phyloP scores from a whole-genome alignment of 1,284 basidiomycete species.

The Apiotrichum gracile region DNA sequence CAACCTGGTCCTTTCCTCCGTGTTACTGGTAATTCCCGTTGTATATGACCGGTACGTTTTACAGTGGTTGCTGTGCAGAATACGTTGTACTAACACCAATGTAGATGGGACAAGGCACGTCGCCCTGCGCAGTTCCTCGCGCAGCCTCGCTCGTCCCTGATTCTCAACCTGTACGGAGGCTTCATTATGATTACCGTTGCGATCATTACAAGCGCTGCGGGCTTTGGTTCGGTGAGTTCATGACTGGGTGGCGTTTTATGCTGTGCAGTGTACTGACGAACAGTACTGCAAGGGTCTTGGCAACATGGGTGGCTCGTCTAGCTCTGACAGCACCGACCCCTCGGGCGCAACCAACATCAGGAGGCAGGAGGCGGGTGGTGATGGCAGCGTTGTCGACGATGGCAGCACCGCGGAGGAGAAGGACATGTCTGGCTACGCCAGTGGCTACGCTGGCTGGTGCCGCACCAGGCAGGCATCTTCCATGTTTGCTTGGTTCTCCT shows the following conservation, averaged over 20 bases:
- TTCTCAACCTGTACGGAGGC: conserved; percentile 64
- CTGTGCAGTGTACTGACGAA: no score
- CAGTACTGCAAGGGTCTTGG: conserved; percentile 71
- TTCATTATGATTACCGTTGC: conserved; percentile 64
- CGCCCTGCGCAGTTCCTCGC: conserved; percentile 69
- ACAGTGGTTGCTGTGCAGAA: neutral
- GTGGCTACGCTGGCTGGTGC: conserved; percentile 61
- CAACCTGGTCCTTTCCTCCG: conserved; percentile 63
- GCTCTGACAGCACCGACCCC: neutral
- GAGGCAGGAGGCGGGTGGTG: neutral
- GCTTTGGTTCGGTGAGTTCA: neutral
- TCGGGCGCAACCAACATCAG: neutral
- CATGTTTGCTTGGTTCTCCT: conserved; percentile 68
- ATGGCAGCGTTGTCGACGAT: neutral
- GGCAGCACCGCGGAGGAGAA: conserved; percentile 54
- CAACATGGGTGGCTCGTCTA: conserved; percentile 57
- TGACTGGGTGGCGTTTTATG: neutral
- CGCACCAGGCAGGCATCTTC: conserved; percentile 79
- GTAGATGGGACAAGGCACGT: conserved; percentile 62
- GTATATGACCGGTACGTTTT: conserved; percentile 65
- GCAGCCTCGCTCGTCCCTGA: conserved; percentile 72
- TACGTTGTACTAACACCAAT: no score
- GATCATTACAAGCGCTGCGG: conserved; percentile 46
- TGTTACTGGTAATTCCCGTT: conserved; percentile 70
- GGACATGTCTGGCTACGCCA: neutral